Base-by-base conservation (phyloP, 768 basidiomycete species). In the Antrodiella citrinella region DNA sequence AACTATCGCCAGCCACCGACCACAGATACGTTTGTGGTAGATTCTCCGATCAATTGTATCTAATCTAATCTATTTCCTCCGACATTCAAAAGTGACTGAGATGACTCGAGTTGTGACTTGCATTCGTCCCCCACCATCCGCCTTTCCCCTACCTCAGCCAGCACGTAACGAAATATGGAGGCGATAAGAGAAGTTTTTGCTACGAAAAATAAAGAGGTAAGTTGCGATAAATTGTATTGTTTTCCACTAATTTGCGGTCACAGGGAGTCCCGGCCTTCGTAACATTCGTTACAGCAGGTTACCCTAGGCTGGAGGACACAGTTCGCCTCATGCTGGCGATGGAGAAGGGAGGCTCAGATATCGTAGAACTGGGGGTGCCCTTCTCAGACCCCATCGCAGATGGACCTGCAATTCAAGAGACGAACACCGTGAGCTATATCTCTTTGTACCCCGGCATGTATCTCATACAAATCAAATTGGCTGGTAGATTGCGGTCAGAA, bases 301-400 rank as follows among this genome's bases (percentile, higher is more conserved):
- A 84, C 69, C 95, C 95, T 22, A 80, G 72, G 5, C 65, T 68
- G 48, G 72, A 82, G 61, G 85, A 86, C 51, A 97, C 95, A 0
- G 89, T 95, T 10, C 82, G 89, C 1, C 76, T 92, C 51, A 66
- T 97, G 72, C 78, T 98, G 26, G 88, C 89, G 21, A 90, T 99
- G 83, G 86, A 98, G 66, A 77, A 79, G 42, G 95, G 95, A 48
- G 95, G 95, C 4, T 80, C 91, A 42, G 93, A 97, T 65, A 80
- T 97, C 52, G 93, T 98, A 53, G 95, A 99, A 66, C 77, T 99
- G 15, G 95, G 95, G 15, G 78, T 97, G 23, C 92, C 94, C 0
- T 97, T 95, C 72, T 94, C 90, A 48, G 95, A 97, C 70, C 95
- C 94, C 18, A 90, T 92, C 57, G 94, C 92, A 2, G 95, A 99